Conservation (phyloP, 1,284 basidiomycete genomes). For the Meripilus lineatus region DNA sequence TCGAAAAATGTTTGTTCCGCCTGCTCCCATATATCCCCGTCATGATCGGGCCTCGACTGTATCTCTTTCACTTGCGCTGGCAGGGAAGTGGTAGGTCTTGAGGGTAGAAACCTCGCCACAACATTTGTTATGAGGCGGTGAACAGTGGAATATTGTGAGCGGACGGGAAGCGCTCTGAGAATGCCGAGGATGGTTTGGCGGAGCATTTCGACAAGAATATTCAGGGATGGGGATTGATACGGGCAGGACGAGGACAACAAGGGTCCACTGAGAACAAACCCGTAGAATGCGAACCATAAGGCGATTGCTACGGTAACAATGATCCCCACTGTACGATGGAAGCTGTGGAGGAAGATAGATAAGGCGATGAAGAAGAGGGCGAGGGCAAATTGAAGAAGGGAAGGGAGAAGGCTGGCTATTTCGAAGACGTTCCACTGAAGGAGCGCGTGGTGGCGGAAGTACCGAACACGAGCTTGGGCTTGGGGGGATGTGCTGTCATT, state of each 20-base stretch:
- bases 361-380: constrained; percentile 10
- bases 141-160: too few relatives aligned
- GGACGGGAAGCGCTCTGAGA: too few relatives aligned
- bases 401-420: constrained; percentile 7
- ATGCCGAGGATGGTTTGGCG: too few relatives aligned
- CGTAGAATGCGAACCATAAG: constrained; percentile 6
- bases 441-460: constrained; percentile 4
- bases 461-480: constrained; percentile 5
- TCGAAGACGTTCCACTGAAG: constrained; percentile 9
- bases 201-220: background rate
- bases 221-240: constrained; percentile 7
- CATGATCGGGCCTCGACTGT: background rate
- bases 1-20: constrained; percentile 3
- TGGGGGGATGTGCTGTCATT: background rate
- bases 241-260: constrained; percentile 11
- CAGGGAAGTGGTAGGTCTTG: too few relatives aligned
- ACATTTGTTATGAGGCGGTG: too few relatives aligned
- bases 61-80: background rate
- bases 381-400: constrained; percentile 7
- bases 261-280: constrained; percentile 2
- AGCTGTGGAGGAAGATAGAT: constrained; percentile 5
- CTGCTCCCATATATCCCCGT: constrained; percentile 1
- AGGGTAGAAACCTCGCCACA: too few relatives aligned
- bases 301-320: constrained; percentile 6
- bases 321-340: background rate